Conservation (phyloP, 2,329 filamentous ascomycete genomes). For the Ilyonectria mors-panacis region DNA sequence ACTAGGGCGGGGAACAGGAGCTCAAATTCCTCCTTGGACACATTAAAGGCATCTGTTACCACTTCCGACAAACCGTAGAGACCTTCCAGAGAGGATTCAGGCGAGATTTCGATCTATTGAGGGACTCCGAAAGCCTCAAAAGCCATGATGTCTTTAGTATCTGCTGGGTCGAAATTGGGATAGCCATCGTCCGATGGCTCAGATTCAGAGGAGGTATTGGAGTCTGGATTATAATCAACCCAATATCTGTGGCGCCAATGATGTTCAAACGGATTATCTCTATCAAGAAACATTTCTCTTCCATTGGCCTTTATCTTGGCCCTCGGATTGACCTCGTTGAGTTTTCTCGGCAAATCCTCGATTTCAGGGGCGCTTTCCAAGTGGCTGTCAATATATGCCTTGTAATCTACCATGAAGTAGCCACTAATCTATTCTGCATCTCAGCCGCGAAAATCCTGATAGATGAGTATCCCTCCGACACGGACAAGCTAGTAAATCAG, state of each 20-base stretch:
- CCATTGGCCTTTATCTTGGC: background rate
- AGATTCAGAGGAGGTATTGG: slow-evolving; percentile 1
- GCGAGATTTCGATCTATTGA: background rate
- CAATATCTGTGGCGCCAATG: background rate
- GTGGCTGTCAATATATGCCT: background rate
- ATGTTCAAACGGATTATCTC: background rate
- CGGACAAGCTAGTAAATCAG: too few relatives aligned
- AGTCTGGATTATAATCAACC: slow-evolving; percentile 3
- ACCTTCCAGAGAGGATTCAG: background rate
- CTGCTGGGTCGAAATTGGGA: background rate
- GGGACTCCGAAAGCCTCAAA: slow-evolving; percentile 9
- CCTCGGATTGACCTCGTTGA: background rate
- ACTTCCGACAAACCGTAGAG: background rate
- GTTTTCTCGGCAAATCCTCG: background rate
- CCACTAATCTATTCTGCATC: too few relatives aligned
- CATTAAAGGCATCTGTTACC: background rate
- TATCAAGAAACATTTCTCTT: background rate
- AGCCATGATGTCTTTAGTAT: slow-evolving; percentile 9
- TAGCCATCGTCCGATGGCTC: background rate
- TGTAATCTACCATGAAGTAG: background rate
- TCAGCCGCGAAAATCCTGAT: too few relatives aligned
- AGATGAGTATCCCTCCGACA: too few relatives aligned
- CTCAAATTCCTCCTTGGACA: background rate
- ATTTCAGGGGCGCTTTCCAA: background rate
- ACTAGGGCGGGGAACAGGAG: slow-evolving; percentile 17